Conservation (phyloP, 768 basidiomycete genomes). For the Macrolepiota fuliginosa region DNA sequence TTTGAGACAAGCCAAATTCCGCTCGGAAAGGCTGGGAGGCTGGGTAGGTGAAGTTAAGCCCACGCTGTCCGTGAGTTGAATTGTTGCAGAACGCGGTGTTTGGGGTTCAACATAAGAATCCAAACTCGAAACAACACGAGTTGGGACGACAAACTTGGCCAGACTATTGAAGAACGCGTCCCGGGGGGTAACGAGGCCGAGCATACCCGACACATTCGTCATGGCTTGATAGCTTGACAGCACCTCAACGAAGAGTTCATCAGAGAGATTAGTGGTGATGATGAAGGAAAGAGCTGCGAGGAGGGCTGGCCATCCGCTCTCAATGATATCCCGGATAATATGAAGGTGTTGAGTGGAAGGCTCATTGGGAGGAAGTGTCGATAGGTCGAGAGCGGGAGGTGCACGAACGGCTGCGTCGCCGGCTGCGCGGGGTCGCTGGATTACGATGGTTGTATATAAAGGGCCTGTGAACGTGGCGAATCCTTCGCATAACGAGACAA, state of each 20-base stretch:
- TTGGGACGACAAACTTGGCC: slow-evolving; percentile 90
- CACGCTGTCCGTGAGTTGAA: slow-evolving; percentile 63
- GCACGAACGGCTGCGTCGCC: slow-evolving; percentile 68
- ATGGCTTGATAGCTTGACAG: slow-evolving; percentile 80
- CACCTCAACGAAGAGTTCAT: slow-evolving; percentile 87
- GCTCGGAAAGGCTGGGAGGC: slow-evolving; percentile 77
- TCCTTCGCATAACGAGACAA: slow-evolving; percentile 84
- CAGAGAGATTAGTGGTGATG: slow-evolving; percentile 87
- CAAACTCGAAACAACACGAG: slow-evolving; percentile 81
- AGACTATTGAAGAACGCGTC: slow-evolving; percentile 92
- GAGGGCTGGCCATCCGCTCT: slow-evolving; percentile 88
- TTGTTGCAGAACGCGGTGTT: slow-evolving; percentile 58
- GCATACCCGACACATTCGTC: slow-evolving; percentile 85
- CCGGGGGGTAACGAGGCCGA: slow-evolving; percentile 82
- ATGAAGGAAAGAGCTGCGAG: slow-evolving; percentile 89
- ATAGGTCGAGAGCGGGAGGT: slow-evolving; percentile 69
- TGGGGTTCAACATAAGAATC: slow-evolving; percentile 51
- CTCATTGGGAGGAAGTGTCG: slow-evolving; percentile 47
- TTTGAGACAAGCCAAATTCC: slow-evolving; percentile 90
- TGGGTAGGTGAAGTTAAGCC: slow-evolving; percentile 50
- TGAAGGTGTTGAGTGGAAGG: slow-evolving; percentile 54
- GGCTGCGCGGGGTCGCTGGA: slow-evolving; percentile 60
- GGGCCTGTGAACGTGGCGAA: slow-evolving; percentile 73
- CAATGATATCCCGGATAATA: slow-evolving; percentile 75
- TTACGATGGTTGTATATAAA: slow-evolving; percentile 68